Conservation (phyloP, 108 stramenopile species). For the Mediolabrus comicus region DNA sequence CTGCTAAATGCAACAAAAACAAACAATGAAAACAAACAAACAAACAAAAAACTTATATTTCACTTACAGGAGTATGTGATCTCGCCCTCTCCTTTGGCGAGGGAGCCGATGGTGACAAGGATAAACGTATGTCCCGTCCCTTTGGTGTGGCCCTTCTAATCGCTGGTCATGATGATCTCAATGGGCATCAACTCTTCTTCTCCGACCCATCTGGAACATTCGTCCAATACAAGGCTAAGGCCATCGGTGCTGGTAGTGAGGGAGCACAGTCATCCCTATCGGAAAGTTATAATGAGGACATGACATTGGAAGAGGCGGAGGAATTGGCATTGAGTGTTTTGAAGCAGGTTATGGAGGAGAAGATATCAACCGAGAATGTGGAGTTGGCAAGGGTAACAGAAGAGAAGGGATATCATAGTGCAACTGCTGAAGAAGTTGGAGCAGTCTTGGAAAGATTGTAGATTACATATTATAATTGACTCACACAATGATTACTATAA, state of each 20-base stretch:
- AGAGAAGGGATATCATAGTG: conserved; percentile 89
- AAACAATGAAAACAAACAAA: background rate
- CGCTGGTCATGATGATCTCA: conserved; percentile 92
- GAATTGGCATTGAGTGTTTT: conserved; percentile 88
- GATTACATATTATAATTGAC: background rate
- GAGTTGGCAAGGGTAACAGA: conserved; percentile 93
- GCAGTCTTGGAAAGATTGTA: conserved; percentile 75
- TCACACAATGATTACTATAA: background rate
- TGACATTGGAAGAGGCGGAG: conserved; percentile 96
- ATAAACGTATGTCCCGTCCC: conserved; percentile 96
- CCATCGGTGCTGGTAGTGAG: conserved; percentile 97
- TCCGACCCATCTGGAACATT: conserved; percentile 98
- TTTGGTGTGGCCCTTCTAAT: conserved; percentile 99
- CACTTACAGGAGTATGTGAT: conserved; percentile 90
- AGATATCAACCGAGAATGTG: conserved; percentile 94
- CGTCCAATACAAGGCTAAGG: conserved; percentile 98
- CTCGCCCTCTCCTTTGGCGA: conserved; percentile 98
- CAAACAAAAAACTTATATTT: background rate
- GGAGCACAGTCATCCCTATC: conserved; percentile 94
- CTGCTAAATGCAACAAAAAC: background rate
- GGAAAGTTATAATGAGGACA: conserved; percentile 91
- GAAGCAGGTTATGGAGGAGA: conserved; percentile 99
- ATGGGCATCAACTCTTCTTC: conserved; percentile 97
- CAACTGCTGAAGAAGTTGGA: conserved; percentile 84
- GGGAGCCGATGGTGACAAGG: conserved; percentile 89